Conservation (phyloP, 129 eudicot genomes). For the Tagetes patula region DNA sequence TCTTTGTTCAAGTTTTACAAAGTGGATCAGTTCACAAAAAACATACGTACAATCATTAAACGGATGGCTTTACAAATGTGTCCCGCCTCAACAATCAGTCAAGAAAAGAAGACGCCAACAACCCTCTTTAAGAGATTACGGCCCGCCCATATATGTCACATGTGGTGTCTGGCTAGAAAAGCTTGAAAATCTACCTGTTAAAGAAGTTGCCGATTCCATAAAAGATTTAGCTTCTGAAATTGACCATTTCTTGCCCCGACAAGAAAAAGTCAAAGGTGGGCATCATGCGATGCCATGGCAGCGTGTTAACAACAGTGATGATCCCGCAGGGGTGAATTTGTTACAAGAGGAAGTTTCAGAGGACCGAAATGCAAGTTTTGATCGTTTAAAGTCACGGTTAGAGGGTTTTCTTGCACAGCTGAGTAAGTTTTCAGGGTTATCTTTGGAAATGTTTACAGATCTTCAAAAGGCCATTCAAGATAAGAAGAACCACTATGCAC, state of each 20-base stretch:
- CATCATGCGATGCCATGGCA: slow-evolving; percentile 26
- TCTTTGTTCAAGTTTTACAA: slow-evolving; percentile 62
- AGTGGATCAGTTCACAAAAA: slow-evolving; percentile 77
- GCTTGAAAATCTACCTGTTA: slow-evolving; percentile 50
- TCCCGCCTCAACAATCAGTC: slow-evolving; percentile 53
- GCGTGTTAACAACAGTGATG: slow-evolving; percentile 26
- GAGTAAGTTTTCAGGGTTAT: slow-evolving; percentile 55
- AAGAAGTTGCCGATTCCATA: slow-evolving; percentile 64
- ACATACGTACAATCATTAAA: slow-evolving; percentile 65
- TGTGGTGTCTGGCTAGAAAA: slow-evolving; percentile 84
- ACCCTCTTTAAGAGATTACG: slow-evolving; percentile 55
- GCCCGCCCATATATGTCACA: slow-evolving; percentile 76
- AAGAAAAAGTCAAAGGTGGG: slow-evolving; percentile 66
- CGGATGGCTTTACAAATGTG: slow-evolving; percentile 82
- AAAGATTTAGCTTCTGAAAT: slow-evolving; percentile 69
- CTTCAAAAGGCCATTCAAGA: slow-evolving; percentile 64
- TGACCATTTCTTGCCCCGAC: slow-evolving; percentile 60
- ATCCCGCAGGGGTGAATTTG: slow-evolving; percentile 36
- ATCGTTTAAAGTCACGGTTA: slow-evolving; percentile 52
- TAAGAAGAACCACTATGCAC: slow-evolving; percentile 57
- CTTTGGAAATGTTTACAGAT: slow-evolving; percentile 56
- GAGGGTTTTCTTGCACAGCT: slow-evolving; percentile 62
- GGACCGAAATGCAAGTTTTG: slow-evolving; percentile 50
- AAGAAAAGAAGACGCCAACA: slow-evolving; percentile 51
- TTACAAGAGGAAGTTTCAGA: slow-evolving; percentile 50